Percentiles rank a stretch among this genome's conserved stretches.
Evolutionary conservation across 1,139 yeast species (phyloP).

Genomic region (Saccharomyces hybrid): DNA sequence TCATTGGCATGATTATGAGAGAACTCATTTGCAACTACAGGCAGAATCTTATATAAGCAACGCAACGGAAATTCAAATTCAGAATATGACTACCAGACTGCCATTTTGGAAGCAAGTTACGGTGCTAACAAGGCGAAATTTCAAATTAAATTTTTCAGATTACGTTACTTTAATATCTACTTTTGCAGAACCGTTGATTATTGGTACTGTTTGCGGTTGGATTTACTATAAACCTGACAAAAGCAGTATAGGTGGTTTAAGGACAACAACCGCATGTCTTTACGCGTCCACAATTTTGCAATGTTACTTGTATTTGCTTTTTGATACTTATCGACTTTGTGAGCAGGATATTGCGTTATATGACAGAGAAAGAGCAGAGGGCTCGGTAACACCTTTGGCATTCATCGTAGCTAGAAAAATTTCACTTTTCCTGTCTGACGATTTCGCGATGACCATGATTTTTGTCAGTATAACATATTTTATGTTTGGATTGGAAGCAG

Average conservation of each 20-base stretch:
- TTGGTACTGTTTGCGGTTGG: constrained; percentile 69
- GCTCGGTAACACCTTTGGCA: constrained; percentile 49
- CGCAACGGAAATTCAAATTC: constrained; percentile 12
- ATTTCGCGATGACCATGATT: constrained; percentile 52
- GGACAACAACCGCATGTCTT: constrained; percentile 56
- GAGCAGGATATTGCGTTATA: constrained; percentile 58
- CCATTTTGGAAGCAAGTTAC: constrained; percentile 44
- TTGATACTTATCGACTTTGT: constrained; percentile 71
- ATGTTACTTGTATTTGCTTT: constrained; percentile 60
- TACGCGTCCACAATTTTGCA: constrained; percentile 61
- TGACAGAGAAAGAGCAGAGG: constrained; percentile 68
- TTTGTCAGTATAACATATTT: constrained; percentile 61
- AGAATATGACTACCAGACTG: constrained; percentile 27
- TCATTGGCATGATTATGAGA: constrained; percentile 41
- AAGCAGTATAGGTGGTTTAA: constrained; percentile 51
- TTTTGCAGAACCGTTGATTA: constrained; percentile 45
- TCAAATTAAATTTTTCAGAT: constrained; percentile 53
- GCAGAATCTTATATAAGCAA: background rate
- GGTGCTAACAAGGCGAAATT: constrained; percentile 51
- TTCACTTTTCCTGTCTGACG: constrained; percentile 63
- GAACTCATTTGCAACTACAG: constrained; percentile 7
- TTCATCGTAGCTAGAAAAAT: constrained; percentile 61
- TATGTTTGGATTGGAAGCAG: constrained; percentile 65
- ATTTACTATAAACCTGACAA: constrained; percentile 60
- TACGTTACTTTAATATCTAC: constrained; percentile 48